A percentile compares a stretch with the other conserved stretches of the same genome.
Conservation (phyloP, 2,329 filamentous ascomycete genomes). For the Bipolaris bicolor region DNA sequence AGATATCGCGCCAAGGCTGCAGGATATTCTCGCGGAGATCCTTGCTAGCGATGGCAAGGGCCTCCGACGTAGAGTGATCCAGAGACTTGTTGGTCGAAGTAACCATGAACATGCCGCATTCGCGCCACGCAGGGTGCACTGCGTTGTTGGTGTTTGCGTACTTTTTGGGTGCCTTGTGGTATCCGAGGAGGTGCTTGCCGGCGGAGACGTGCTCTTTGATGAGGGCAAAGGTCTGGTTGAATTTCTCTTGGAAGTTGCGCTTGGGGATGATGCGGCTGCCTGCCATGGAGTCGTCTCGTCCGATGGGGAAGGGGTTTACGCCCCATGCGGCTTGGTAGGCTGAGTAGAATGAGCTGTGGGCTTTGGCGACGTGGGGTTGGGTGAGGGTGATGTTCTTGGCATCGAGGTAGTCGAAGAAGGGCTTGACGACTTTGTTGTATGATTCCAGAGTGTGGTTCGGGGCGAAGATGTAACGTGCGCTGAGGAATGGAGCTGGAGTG, state of each 20-base stretch:
- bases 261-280: conserved; percentile 39
- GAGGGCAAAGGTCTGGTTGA: conserved; percentile 42
- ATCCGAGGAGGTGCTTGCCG: conserved; percentile 20
- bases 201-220: conserved; percentile 44
- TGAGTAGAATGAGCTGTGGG: conserved; percentile 22
- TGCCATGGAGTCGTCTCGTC: conserved; percentile 28
- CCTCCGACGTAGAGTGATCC: conserved; percentile 17
- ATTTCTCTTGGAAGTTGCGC: conserved; percentile 32
- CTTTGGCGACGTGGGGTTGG: conserved; percentile 28
- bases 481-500: conserved; percentile 12
- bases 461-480: conserved; percentile 25
- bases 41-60: conserved; percentile 14
- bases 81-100: conserved; percentile 9
- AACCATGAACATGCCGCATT: conserved; percentile 22
- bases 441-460: conserved; percentile 22
- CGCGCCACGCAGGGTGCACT: conserved; percentile 26
- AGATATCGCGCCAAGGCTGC: conserved; percentile 22
- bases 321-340: conserved; percentile 33
- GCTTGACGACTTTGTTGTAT: conserved; percentile 17
- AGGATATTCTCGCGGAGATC: conserved; percentile 19
- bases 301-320: conserved; percentile 23
- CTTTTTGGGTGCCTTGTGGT: conserved; percentile 23
- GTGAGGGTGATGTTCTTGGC: conserved; percentile 28
- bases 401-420: conserved; percentile 20
- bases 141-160: conserved; percentile 28